phyloP scores from a whole-genome alignment of 2,329 filamentous ascomycete genomes.

The Lachnellula willkommii region DNA sequence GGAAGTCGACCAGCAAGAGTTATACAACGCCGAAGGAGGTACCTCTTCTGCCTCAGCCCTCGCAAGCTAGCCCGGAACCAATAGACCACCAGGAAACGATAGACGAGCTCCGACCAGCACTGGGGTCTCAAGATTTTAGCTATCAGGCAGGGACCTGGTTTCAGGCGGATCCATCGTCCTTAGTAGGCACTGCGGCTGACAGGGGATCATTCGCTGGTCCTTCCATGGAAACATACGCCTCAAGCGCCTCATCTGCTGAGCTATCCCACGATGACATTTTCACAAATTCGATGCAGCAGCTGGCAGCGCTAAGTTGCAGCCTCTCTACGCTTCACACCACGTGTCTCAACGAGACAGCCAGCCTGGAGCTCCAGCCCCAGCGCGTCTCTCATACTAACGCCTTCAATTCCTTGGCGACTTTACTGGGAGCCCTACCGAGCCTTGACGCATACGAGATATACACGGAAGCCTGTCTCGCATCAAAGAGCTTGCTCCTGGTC shows the following conservation, averaged over 20 bases:
- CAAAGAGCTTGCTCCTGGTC: slow-evolving; percentile 7
- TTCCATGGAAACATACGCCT: slow-evolving; percentile 4
- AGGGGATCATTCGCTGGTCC: slow-evolving; percentile 6
- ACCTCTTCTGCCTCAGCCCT: slow-evolving; percentile 5
- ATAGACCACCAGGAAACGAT: slow-evolving; percentile 7
- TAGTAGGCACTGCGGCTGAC: slow-evolving; percentile 3
- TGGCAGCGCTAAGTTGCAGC: slow-evolving; percentile 5
- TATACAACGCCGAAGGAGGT: slow-evolving; percentile 2
- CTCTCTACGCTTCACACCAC: slow-evolving; percentile 7
- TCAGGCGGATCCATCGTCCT: slow-evolving; percentile 4
- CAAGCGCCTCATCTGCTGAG: slow-evolving; percentile 5
- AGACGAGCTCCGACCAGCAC: slow-evolving; percentile 6
- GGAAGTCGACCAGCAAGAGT: slow-evolving; percentile 3
- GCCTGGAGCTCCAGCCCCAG: slow-evolving; percentile 4
- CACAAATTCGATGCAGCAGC: slow-evolving; percentile 7
- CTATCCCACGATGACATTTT: slow-evolving; percentile 4
- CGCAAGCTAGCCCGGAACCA: slow-evolving; percentile 5
- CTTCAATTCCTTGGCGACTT: slow-evolving; percentile 8
- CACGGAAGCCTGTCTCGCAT: slow-evolving; percentile 5
- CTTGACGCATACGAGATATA: slow-evolving; percentile 7
- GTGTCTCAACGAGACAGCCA: slow-evolving; percentile 5
- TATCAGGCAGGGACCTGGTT: slow-evolving; percentile 3
- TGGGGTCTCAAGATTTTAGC: slow-evolving; percentile 6
- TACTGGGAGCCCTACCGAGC: slow-evolving; percentile 1
- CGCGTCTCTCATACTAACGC: slow-evolving; percentile 6